Base-by-base conservation (phyloP, 768 basidiomycete genomes). In the Pleurotus citrinopileatus region DNA sequence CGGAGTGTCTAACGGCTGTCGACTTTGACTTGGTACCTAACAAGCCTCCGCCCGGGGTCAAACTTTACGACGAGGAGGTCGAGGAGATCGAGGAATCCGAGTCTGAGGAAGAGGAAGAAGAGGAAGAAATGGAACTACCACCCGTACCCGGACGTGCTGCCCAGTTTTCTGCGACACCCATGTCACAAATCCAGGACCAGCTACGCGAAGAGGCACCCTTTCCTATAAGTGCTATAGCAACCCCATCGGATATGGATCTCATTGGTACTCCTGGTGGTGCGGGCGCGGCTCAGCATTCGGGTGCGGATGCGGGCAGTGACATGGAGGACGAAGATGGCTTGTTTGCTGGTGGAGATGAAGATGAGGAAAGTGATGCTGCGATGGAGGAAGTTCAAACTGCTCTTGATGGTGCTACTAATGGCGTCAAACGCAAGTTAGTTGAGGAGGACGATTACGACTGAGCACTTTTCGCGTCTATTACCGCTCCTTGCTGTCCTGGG, bases 381-480 rank as follows among this genome's bases (percentile, higher is more conserved):
- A 91, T 91, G 89, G 89, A 90, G 59, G 88, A 91, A 57, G 82
- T 89, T 3, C 80, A 85, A 60, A 79, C 83, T 2, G 62, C 71
- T 37, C 59, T 75, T 37, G 73, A 70, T 5, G 73, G 78, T n/a
- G 62, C 69, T 7, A 56, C 76, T 9, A 86, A 85, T 55, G 89
- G 87, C 20, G 73, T 83, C 46, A 91, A 89, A 65, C 77, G 91
- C 36, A 91, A 91, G 67, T 70, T 92, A 44, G 85, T 91, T 2
- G 91, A 93, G 64, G 91, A 91, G 61, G 90, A 93, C 58, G 91
- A 93, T 62, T 93, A 93, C 58, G 90, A 92, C 65, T 89, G 72
- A 66, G 34, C 2, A 25, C 15, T 19, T 37, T 46, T 54, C 37
- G 42, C 32, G 55, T 36, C 58, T 42, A 55, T 3, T 40, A 15